Base-by-base conservation (phyloP, 208 protist genomes). In the Porcisia hertigi region DNA sequence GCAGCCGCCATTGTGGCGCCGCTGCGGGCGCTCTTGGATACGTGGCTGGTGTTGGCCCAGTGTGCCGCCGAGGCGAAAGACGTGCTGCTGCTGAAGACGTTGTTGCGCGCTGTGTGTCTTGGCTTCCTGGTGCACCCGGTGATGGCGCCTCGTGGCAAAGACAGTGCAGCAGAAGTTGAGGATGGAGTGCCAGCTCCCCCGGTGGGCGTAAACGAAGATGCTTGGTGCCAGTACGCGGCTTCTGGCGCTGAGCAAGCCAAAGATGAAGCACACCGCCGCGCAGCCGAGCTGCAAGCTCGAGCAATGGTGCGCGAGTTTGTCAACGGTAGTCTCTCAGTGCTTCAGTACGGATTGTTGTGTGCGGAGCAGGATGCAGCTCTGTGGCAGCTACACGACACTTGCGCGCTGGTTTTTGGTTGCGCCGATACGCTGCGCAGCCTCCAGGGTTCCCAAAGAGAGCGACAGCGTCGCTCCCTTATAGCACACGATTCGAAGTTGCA, bases 11-110 rank as follows among this genome's bases (percentile, higher is more conserved):
- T 78, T 4, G 67, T 84, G 34, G 83, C 79, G 3, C 79, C 76
- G 18, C 64, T 92, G 66, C 77, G 75, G 23, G 84, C 84, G 16
- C 73, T 87, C 36, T 71, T 84, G 16, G 62, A 80, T 36, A 65
- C 88, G 45, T 86, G 86, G 64, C 65, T 90, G 57, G 55, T 80
- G 43, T 59, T 94, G 52, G 81, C 86, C 3, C 79, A 88, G 59
- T 90, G 86, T 72, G 87, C 84, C 11, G 83, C 83, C 12, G 85
- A 87, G 73, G 80, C 85, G 5, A 90, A 92, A 77, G 86, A 92
- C 41, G 49, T 76, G n/a, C 52, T 79, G 25, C 69, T 94, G 58
- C 81, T 94, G 63, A 58, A 72, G 20, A 73, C 77, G 20, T 63
- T 94, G 20, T 79, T 90, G 30, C 69, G 75, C 34, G 71, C 82